A percentile compares a stretch with the other conserved stretches of the same genome.
Conservation (phyloP, 768 basidiomycete species). For the Leccinellum albellum region DNA sequence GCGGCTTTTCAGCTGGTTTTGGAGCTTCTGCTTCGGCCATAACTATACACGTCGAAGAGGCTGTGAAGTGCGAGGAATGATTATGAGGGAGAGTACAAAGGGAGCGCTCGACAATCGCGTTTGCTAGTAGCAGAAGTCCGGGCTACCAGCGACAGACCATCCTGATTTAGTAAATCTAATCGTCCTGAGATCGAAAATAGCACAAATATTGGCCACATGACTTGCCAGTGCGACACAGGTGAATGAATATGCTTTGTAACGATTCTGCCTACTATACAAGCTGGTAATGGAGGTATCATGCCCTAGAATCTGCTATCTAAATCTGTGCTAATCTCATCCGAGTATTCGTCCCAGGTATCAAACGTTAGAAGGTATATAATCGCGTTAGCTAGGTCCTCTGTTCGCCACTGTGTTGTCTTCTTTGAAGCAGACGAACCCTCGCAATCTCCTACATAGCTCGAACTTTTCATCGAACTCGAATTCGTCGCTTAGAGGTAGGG, state of each 20-base stretch:
- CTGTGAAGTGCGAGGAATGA: conserved; percentile 3
- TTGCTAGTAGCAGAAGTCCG: background rate
- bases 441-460: conserved; percentile 40
- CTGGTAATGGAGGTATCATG: conserved; percentile 23
- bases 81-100: conserved; percentile 3
- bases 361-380: conserved; percentile 15
- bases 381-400: conserved; percentile 5
- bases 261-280: conserved; percentile 25
- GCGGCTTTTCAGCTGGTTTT: conserved; percentile 46
- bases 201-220: background rate
- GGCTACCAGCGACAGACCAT: background rate
- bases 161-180: conserved; percentile 26
- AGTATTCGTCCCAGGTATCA: conserved; percentile 17
- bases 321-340: conserved; percentile 8
- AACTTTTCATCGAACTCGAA: conserved; percentile 16
- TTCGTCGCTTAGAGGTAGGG: conserved; percentile 17
- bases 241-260: conserved; percentile 11
- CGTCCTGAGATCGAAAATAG: background rate
- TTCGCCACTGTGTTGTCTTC: conserved; percentile 11
- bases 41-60: conserved; percentile 6
- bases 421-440: conserved; percentile 56
- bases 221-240: background rate
- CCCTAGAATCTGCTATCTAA: conserved; percentile 20
- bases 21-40: conserved; percentile 63
- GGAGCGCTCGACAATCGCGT: conserved; percentile 3